Conservation (phyloP, 345 rosid species). For the Heritiera fomes region DNA sequence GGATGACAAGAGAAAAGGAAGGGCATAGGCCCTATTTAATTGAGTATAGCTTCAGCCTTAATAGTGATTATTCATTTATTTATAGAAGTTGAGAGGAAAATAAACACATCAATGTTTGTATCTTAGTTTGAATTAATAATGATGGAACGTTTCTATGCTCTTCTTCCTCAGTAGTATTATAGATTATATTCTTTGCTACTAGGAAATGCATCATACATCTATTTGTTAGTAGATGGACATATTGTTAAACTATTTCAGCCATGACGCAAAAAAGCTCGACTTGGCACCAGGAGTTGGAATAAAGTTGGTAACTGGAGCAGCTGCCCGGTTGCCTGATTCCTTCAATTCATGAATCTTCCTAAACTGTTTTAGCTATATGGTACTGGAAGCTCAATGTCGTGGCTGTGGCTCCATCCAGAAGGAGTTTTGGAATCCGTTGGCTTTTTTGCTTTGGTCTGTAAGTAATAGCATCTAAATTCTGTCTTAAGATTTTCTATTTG, state of each 20-base stretch:
- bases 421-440: neutral
- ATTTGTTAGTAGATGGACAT: neutral
- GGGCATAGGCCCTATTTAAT: conserved; percentile 37
- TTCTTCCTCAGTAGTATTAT: neutral
- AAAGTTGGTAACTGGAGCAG: neutral
- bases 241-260: neutral
- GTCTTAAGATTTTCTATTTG: neutral
- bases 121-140: neutral
- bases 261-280: neutral
- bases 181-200: neutral
- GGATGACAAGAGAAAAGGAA: conserved; percentile 73
- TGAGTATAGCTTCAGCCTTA: neutral
- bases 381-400: neutral
- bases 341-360: neutral
- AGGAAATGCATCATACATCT: conserved; percentile 3
- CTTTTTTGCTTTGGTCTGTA: neutral
- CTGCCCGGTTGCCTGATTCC: neutral
- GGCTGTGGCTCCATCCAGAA: neutral
- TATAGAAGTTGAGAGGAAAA: conserved; percentile 24
- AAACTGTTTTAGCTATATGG: neutral
- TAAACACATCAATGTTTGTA: conserved; percentile 27
- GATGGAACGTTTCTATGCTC: neutral
- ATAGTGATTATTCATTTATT: conserved; percentile 20
- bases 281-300: neutral
- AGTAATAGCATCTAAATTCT: neutral